phyloP scores from a whole-genome alignment of 371 early-diverging fungal genomes.

The Nematocida parisii region DNA sequence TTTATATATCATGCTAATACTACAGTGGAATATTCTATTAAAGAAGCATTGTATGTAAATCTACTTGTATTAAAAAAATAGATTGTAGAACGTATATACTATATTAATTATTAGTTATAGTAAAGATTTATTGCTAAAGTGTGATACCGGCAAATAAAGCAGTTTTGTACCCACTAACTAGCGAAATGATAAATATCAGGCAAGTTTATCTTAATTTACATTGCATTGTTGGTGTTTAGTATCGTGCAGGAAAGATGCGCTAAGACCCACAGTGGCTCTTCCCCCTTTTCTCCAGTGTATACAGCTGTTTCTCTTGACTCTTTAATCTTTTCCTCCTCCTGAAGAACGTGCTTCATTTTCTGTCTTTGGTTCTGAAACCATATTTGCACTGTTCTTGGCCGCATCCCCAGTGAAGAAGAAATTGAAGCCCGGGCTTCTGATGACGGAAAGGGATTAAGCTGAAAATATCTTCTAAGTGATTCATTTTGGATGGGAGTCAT shows the following conservation, averaged over 20 bases:
- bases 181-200: neutral
- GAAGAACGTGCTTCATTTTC: slow-evolving; percentile 59
- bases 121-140: neutral
- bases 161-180: neutral
- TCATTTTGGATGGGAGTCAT: slow-evolving; percentile 61
- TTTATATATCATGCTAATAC: no score
- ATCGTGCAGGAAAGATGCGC: slow-evolving; percentile 54
- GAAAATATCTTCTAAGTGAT: slow-evolving; percentile 62
- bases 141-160: neutral
- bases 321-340: slow-evolving; percentile 54
- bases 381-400: slow-evolving; percentile 69
- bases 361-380: slow-evolving; percentile 71
- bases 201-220: slow-evolving; percentile 9
- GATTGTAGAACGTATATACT: no score
- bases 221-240: slow-evolving; percentile 35
- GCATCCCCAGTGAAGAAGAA: slow-evolving; percentile 57
- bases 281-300: slow-evolving; percentile 45
- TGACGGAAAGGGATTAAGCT: slow-evolving; percentile 65
- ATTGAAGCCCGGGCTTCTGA: slow-evolving; percentile 63
- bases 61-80: no score
- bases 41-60: no score
- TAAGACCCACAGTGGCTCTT: slow-evolving; percentile 57
- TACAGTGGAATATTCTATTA: no score
- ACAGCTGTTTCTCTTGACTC: neutral
- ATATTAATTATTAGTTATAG: neutral